Base-by-base conservation (phyloP, 108 stramenopile genomes). In the Cyclotella atomus region DNA sequence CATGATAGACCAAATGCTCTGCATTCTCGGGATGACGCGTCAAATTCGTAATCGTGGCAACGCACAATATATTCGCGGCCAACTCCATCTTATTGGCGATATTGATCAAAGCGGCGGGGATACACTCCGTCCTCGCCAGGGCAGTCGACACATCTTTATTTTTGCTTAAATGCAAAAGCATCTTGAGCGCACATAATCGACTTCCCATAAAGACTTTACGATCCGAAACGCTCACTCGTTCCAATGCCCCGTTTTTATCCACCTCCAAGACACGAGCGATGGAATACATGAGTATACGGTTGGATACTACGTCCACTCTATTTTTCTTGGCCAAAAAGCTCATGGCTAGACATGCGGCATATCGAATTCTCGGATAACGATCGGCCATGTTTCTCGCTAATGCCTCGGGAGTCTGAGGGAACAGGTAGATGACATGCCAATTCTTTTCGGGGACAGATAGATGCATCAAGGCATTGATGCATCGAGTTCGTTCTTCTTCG, bases 401-500 rank as follows among this genome's bases (percentile, higher is more conserved):
- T 15, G 80, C 75, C 69, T 76, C 75, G 10, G 75, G 52, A 65
- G 75, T 81, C 29, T 76, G 64, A 7, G 75, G 75, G 34, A 76
- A 76, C 5, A 76, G 34, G 43, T 71, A 81, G 3, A 81, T 53
- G 8, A 65, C 57, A 19, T 66, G 70, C 70, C 75, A 76, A 66
- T 81, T 81, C 63, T 81, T 70, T 50, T 81, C 75, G 20, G 80
- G 75, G 19, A 81, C 71, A 30, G 69, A 76, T 1, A 81, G 70
- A 32, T 81, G 75, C 80, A 81, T 81, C 6, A 81, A 38, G 21
- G 80, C 75, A 66, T 76, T 76, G 70, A 76, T 81, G 45, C 80
- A 76, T 5, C 80, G 75, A 2, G 70, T 76, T 10, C 80, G 69
- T 59, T 81, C 80, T 62, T 81, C 80, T 27, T 76, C 75, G 19